Percentiles rank a stretch among this genome's conserved stretches.
Conservation (phyloP, 148 eudicot species). For the Limonium bicolor region DNA sequence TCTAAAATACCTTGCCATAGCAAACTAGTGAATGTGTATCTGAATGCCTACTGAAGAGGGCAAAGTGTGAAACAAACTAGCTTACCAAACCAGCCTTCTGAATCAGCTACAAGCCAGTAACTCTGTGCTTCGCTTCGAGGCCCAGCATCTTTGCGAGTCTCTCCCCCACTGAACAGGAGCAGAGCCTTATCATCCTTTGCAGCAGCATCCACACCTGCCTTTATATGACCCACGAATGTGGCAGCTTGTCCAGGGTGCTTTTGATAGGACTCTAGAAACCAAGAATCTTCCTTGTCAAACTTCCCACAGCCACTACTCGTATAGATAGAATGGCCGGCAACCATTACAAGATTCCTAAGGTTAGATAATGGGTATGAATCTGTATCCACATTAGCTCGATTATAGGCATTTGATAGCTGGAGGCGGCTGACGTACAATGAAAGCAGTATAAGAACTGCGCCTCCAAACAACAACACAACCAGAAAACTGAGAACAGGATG, state of each 20-base stretch:
- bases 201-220: slow-evolving; percentile 57
- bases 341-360: slow-evolving; percentile 83
- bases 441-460: slow-evolving; percentile 25
- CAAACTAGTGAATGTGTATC: no score
- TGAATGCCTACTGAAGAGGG: no score
- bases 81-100: slow-evolving; percentile 92
- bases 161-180: slow-evolving; percentile 94
- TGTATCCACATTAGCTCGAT: slow-evolving; percentile 12
- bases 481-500: slow-evolving; percentile 46
- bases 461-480: slow-evolving; percentile 38
- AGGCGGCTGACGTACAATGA: slow-evolving; percentile 25
- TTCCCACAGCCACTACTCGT: slow-evolving; percentile 81
- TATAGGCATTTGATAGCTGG: slow-evolving; percentile 12
- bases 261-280: slow-evolving; percentile 89
- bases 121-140: slow-evolving; percentile 99
- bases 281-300: slow-evolving; percentile 72
- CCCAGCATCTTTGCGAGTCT: slow-evolving; percentile 92
- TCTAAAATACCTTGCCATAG: no score
- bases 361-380: slow-evolving; percentile 38
- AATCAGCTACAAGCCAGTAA: slow-evolving; percentile 93
- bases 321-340: slow-evolving; percentile 96
- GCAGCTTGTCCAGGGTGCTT: slow-evolving; percentile 95
- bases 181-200: slow-evolving; percentile 56
- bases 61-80: no score
- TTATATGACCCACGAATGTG: slow-evolving; percentile 68